phyloP scores from a whole-genome alignment of 352 stramenopile genomes.

The Phytophthora ohioensis region DNA sequence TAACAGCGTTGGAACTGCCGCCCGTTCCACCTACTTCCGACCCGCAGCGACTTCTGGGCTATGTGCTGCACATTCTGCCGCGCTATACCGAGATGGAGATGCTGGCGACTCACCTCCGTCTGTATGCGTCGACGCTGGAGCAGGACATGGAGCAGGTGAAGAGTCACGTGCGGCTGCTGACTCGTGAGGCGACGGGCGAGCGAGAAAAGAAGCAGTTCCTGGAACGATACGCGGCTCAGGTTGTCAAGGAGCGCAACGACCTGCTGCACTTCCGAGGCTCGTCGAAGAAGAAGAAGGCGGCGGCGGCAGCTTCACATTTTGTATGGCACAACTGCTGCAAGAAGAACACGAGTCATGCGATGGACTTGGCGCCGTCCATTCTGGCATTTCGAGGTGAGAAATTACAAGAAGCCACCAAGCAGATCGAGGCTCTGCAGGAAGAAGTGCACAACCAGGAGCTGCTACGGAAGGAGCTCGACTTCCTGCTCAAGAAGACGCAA shows the following conservation, averaged over 20 bases:
- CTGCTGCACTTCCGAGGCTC: slow-evolving; percentile 66
- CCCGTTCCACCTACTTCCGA: slow-evolving; percentile 78
- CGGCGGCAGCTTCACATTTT: slow-evolving; percentile 48
- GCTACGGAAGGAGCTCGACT: slow-evolving; percentile 68
- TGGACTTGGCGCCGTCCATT: slow-evolving; percentile 82
- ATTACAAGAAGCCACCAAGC: slow-evolving; percentile 62
- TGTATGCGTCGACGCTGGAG: slow-evolving; percentile 77
- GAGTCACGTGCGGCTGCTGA: slow-evolving; percentile 63
- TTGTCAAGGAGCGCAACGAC: slow-evolving; percentile 90
- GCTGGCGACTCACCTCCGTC: slow-evolving; percentile 72
- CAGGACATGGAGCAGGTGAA: slow-evolving; percentile 83
- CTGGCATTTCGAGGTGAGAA: slow-evolving; percentile 78
- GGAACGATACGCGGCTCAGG: slow-evolving; percentile 79
- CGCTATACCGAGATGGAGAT: slow-evolving; percentile 90
- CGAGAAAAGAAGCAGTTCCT: slow-evolving; percentile 85
- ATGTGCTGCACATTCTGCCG: slow-evolving; percentile 78
- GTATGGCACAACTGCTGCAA: slow-evolving; percentile 88
- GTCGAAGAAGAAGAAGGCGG: slow-evolving; percentile 47
- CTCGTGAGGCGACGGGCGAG: slow-evolving; percentile 56
- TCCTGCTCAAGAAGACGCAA: slow-evolving; percentile 77
- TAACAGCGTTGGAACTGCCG: slow-evolving; percentile 62
- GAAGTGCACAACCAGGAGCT: slow-evolving; percentile 73
- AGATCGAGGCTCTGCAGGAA: slow-evolving; percentile 61
- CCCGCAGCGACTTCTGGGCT: slow-evolving; percentile 75
- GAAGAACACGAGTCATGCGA: slow-evolving; percentile 69